These are phyloP conservation scores for Mycena belliarum DNA, from an alignment of 768 basidiomycete genomes.

Conservation along the genomic window DNA sequence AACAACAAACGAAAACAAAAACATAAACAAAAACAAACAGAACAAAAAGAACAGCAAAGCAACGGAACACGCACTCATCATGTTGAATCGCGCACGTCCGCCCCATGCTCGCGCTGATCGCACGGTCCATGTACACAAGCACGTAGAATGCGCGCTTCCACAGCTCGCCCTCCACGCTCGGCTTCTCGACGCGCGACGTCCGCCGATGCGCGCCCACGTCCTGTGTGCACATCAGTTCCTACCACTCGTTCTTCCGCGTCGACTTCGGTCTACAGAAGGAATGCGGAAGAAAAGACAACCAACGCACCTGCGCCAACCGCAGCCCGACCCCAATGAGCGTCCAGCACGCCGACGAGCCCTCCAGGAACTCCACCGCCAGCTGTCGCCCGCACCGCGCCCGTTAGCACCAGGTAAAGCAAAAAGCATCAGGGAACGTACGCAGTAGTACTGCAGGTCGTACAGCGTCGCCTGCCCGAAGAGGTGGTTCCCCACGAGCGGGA, in stretches of 20 bases:
- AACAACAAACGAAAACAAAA: neutral
- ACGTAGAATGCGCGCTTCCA: slow-evolving; percentile 74
- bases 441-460: slow-evolving; percentile 74
- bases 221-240: no score
- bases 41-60: neutral
- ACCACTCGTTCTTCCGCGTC: no score
- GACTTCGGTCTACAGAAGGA: neutral
- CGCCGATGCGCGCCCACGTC: slow-evolving; percentile 25
- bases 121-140: slow-evolving; percentile 40
- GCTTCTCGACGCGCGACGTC: slow-evolving; percentile 30
- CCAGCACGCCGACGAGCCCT: slow-evolving; percentile 66
- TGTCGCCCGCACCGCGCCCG: slow-evolving; percentile 20
- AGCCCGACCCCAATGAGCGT: slow-evolving; percentile 55
- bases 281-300: neutral
- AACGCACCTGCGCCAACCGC: slow-evolving; percentile 15
- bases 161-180: slow-evolving; percentile 62
- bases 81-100: slow-evolving; percentile 30
- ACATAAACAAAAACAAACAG: no score
- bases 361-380: slow-evolving; percentile 56
- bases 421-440: slow-evolving; percentile 37
- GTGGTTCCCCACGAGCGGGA: slow-evolving; percentile 59
- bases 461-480: slow-evolving; percentile 64
- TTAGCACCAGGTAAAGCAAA: no score
- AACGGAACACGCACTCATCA: slow-evolving; percentile 39
- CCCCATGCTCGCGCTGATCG: slow-evolving; percentile 54